Conservation (phyloP, 2,329 filamentous ascomycete genomes). For the Cadophora luteo-olivacea region DNA sequence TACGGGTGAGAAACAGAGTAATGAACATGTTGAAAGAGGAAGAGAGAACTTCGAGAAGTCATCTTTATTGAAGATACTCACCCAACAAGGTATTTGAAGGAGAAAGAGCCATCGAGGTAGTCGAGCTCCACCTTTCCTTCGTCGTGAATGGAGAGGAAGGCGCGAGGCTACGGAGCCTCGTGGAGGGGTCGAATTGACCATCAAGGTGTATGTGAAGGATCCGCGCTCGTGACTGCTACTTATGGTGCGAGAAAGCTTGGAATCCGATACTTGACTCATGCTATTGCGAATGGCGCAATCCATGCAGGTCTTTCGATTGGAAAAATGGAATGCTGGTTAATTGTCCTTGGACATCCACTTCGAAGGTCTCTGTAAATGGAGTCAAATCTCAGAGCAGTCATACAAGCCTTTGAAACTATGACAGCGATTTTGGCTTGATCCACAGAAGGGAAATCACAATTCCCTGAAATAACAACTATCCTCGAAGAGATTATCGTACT, state of each 20-base stretch:
- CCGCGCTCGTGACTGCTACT: neutral
- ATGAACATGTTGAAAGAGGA: slow-evolving; percentile 17
- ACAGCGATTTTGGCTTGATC: too few relatives aligned
- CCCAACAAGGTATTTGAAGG: slow-evolving; percentile 17
- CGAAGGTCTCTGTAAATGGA: too few relatives aligned
- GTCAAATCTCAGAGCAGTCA: too few relatives aligned
- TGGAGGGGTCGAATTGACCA: slow-evolving; percentile 11
- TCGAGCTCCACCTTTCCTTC: slow-evolving; percentile 2
- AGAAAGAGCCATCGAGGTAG: slow-evolving; percentile 18
- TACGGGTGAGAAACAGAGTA: slow-evolving; percentile 9
- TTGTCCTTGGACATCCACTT: too few relatives aligned
- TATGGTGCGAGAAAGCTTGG: neutral
- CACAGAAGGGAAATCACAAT: too few relatives aligned
- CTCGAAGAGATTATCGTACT: too few relatives aligned
- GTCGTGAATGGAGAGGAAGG: slow-evolving; percentile 18
- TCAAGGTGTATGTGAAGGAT: slow-evolving; percentile 19
- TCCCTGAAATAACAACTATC: too few relatives aligned
- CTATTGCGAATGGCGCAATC: neutral
- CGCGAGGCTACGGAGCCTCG: slow-evolving; percentile 23
- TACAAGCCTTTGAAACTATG: too few relatives aligned
- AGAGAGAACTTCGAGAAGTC: neutral
- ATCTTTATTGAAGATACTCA: neutral
- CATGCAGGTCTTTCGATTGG: neutral
- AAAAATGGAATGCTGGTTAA: too few relatives aligned
- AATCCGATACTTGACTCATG: neutral